phyloP scores from a whole-genome alignment of 169 alveolate species.

The Ichthyophthirius multifiliis region DNA sequence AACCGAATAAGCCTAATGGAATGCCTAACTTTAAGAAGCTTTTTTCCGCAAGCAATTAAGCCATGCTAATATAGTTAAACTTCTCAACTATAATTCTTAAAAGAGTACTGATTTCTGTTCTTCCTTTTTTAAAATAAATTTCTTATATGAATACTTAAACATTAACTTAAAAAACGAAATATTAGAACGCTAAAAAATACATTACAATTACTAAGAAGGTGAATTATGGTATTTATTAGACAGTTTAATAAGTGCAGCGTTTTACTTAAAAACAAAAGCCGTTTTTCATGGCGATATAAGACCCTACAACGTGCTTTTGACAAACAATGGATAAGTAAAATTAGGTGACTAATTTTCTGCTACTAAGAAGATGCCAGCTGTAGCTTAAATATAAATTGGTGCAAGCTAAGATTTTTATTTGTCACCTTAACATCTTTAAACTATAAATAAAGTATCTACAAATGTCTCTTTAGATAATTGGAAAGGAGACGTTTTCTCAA shows the following conservation, averaged over 20 bases:
- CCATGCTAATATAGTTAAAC: background rate
- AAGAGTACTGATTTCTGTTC: slow-evolving; percentile 3
- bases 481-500: background rate
- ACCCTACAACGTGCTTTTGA: background rate
- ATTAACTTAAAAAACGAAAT: background rate
- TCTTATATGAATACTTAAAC: slow-evolving; percentile 12
- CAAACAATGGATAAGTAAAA: background rate
- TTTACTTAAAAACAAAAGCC: background rate
- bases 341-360: slow-evolving; percentile 8
- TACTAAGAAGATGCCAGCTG: background rate
- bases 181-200: background rate
- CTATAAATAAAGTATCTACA: background rate
- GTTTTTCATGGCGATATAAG: slow-evolving; percentile 12
- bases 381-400: no score
- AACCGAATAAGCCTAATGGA: no score
- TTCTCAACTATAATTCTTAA: background rate
- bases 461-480: background rate
- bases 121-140: background rate
- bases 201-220: background rate
- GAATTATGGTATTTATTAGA: slow-evolving; percentile 17
- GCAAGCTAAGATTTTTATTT: slow-evolving; percentile 7
- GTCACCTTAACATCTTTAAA: background rate
- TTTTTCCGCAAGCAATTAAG: background rate
- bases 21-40: no score
- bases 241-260: background rate